Conservation (phyloP, 208 protist genomes). For the Leishmania tarentolae region DNA sequence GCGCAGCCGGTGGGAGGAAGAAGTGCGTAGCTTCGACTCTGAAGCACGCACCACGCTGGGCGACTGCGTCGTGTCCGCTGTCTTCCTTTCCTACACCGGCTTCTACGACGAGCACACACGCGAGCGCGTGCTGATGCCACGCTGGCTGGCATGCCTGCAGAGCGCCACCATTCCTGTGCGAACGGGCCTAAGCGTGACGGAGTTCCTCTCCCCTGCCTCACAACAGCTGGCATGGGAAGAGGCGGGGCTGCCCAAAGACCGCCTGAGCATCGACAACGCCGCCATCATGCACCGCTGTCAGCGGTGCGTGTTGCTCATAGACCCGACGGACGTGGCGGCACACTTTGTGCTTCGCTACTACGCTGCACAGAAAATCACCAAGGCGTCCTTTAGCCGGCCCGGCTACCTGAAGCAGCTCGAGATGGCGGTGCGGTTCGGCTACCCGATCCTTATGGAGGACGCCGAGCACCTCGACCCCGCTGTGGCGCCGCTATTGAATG, state of each 20-base stretch:
- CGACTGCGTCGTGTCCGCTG: constrained; percentile 94
- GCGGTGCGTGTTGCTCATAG: constrained; percentile 98
- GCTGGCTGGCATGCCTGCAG: constrained; percentile 86
- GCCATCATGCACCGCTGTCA: constrained; percentile 95
- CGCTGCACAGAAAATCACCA: constrained; percentile 80
- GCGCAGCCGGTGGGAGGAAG: constrained; percentile 93
- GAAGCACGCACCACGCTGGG: constrained; percentile 95
- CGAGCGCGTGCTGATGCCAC: constrained; percentile 79
- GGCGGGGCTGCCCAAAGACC: constrained; percentile 95
- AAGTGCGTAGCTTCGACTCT: constrained; percentile 83
- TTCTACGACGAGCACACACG: constrained; percentile 97
- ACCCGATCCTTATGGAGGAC: constrained; percentile 98
- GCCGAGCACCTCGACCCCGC: constrained; percentile 99
- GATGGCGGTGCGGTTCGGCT: constrained; percentile 98
- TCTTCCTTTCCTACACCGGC: constrained; percentile 98
- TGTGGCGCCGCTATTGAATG: constrained; percentile 98
- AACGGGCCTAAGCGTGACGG: constrained; percentile 64
- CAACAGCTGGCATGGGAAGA: constrained; percentile 95
- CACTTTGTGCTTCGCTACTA: constrained; percentile 93
- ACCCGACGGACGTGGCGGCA: constrained; percentile 97
- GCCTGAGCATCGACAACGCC: constrained; percentile 98
- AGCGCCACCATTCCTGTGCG: constrained; percentile 69
- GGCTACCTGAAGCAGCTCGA: constrained; percentile 99
- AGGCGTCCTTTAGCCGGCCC: constrained; percentile 96
- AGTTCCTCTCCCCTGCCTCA: constrained; percentile 94